These are phyloP conservation scores for Colletotrichum abscissum DNA, from an alignment of 2,329 filamentous ascomycete genomes.

Conservation along the genomic window DNA sequence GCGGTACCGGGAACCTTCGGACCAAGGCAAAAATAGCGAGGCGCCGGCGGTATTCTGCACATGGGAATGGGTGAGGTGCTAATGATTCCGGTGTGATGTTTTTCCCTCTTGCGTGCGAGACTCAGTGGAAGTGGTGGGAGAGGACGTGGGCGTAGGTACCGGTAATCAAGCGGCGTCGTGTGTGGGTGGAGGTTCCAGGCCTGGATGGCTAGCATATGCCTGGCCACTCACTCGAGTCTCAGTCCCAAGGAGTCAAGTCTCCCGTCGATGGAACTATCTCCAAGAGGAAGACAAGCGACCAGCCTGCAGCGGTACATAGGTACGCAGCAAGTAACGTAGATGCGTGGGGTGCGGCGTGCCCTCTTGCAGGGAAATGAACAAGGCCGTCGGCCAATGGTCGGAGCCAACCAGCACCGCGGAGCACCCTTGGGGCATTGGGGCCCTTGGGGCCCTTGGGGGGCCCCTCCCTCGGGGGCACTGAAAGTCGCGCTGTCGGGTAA, in stretches of 20 bases:
- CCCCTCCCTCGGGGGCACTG: not conserved
- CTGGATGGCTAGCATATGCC: not conserved
- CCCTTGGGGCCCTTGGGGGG: conserved; percentile 1
- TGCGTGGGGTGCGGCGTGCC: conserved; percentile 30
- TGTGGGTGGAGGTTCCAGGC: conserved; percentile 21
- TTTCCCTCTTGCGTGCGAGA: not conserved
- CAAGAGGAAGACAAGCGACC: too few relatives aligned
- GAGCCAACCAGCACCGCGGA: conserved; percentile 16
- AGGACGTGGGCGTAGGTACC: not conserved
- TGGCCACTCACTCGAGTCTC: not conserved
- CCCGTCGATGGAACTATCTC: too few relatives aligned
- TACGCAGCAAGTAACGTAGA: not conserved
- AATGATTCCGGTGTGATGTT: not conserved
- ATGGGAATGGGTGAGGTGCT: too few relatives aligned
- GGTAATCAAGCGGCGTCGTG: not conserved
- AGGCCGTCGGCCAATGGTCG: conserved; percentile 15
- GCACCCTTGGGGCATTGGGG: conserved; percentile 8
- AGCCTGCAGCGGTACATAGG: conserved; percentile 1
- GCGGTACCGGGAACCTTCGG: not conserved
- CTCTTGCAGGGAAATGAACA: conserved; percentile 20
- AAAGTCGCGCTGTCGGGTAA: conserved; percentile 35
- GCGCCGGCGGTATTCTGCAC: conserved; percentile 7
- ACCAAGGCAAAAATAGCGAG: not conserved
- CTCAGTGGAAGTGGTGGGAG: not conserved
- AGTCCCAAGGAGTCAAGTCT: too few relatives aligned